phyloP scores from a whole-genome alignment of 495 filamentous ascomycete species.

The Tuber indicum region DNA sequence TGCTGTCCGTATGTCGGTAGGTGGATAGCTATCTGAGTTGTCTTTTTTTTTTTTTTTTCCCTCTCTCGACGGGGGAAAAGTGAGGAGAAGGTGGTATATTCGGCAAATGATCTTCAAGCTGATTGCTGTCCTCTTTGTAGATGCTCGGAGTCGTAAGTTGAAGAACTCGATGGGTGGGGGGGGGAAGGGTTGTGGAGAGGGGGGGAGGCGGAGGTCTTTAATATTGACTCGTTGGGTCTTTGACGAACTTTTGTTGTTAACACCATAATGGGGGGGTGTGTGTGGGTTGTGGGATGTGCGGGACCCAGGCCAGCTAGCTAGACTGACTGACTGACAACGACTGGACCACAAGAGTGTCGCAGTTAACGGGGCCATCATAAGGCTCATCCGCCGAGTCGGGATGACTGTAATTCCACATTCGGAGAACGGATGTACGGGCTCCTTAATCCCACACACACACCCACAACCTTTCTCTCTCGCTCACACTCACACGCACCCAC shows the following conservation, averaged over 20 bases:
- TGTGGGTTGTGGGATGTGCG: slow-evolving; percentile 10
- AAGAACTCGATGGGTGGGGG: slow-evolving; percentile 10
- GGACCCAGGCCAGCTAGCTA: slow-evolving; percentile 11
- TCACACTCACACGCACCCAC: neutral
- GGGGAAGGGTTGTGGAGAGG: slow-evolving; percentile 7
- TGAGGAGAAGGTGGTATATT: neutral
- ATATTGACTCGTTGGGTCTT: slow-evolving; percentile 18
- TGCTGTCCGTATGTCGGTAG: slow-evolving; percentile 1
- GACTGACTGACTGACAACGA: neutral
- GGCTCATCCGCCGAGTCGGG: slow-evolving; percentile 31
- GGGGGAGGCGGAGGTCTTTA: slow-evolving; percentile 27
- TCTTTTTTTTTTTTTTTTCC: neutral
- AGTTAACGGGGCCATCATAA: slow-evolving; percentile 36
- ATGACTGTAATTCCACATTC: slow-evolving; percentile 40
- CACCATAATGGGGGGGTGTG: neutral
- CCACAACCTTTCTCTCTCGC: neutral
- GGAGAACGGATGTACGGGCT: slow-evolving; percentile 34
- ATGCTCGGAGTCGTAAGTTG: neutral
- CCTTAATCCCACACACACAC: slow-evolving; percentile 29
- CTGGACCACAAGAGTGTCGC: slow-evolving; percentile 13
- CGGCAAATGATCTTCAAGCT: neutral
- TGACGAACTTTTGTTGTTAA: neutral
- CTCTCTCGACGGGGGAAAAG: neutral
- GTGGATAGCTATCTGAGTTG: neutral
- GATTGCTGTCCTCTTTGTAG: neutral